These are phyloP conservation scores for Silene uniflora DNA, from an alignment of 148 eudicot species.

Conservation along the genomic window DNA sequence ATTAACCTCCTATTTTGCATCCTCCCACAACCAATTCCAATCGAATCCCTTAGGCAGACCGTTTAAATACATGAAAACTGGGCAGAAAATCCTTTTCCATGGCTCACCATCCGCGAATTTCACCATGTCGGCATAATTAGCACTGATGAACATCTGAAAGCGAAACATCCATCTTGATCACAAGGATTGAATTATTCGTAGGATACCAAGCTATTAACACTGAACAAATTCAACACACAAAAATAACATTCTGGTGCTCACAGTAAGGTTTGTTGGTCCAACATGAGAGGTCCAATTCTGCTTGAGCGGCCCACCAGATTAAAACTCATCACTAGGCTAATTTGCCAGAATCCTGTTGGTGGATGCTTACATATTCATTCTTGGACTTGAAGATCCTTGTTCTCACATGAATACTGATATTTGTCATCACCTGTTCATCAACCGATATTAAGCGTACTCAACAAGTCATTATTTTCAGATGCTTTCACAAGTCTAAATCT, in stretches of 20 bases:
- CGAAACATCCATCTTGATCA: background rate
- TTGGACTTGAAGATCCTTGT: constrained; percentile 64
- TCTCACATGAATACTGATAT: too few relatives aligned
- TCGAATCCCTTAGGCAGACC: constrained; percentile 41
- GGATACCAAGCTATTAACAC: background rate
- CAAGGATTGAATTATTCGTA: too few relatives aligned
- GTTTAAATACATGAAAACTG: constrained; percentile 67
- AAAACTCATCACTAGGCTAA: constrained; percentile 73
- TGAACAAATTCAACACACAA: background rate
- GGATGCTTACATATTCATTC: constrained; percentile 70
- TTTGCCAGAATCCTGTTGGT: constrained; percentile 80
- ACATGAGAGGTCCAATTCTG: constrained; percentile 90
- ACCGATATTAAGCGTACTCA: too few relatives aligned
- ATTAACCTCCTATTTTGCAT: constrained; percentile 69
- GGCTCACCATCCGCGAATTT: constrained; percentile 55
- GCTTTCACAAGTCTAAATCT: too few relatives aligned
- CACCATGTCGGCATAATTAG: constrained; percentile 63
- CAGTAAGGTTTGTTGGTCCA: constrained; percentile 68
- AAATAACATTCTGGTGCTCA: constrained; percentile 26
- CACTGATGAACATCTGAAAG: constrained; percentile 62
- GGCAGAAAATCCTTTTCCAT: constrained; percentile 87
- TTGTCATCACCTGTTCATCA: constrained; percentile 72
- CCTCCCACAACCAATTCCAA: constrained; percentile 63
- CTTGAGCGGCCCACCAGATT: constrained; percentile 75
- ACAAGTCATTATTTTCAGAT: too few relatives aligned